Base-by-base conservation (phyloP, 495 filamentous ascomycete species). In the Neurospora africana region DNA sequence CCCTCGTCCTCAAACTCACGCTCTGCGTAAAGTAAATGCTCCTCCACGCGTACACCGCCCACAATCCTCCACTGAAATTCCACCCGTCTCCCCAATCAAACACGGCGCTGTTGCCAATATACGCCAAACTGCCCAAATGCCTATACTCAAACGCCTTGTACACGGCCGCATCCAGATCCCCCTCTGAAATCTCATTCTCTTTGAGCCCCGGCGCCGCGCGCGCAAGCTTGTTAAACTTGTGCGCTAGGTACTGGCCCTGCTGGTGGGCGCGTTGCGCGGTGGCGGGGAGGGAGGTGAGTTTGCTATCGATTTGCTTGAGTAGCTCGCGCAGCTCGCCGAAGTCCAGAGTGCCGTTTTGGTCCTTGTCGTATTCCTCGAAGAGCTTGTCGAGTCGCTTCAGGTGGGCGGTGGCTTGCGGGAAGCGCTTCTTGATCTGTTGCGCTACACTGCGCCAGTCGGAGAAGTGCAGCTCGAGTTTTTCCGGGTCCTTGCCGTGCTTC, bases 1-100 rank as follows among this genome's bases (percentile, higher is more conserved):
- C 85, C 71, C 95, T 86, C 58, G 96, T 99, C 78, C 96, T 83
- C 68, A 97, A 86, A 79, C 93, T 97, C 53, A 99, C 96, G 81
- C 94, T 97, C 86, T 99, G 92, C 23, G 96, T 94, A 82, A 99
- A 98, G 82, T 99, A 99, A 39, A 98, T 90, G 75, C 93, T 95
- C 61, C 94, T 84, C 96, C 96, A 99, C 70, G 97, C 87, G 81
- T 99, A 99, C 76, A 98, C 94, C 13, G 93, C 95, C 85, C 97
- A 84, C 71, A 99, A 79, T 3, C 96, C 96, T 35, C 96, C 96
- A 1, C 87, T 88, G 72, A 97, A 86, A 71, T 86, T 91, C 85
- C 92, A 84, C 0, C 94, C 96, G 40, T 81, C 75, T 4, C 86
- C 86, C 39, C 92, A 86, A 77, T 99, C 96, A 76, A 99, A 98